Percentiles rank a stretch among this genome's conserved stretches.
These are phyloP conservation scores for Leccinum griseonigrum DNA, from an alignment of 1,284 basidiomycete genomes.

Conservation along the genomic window DNA sequence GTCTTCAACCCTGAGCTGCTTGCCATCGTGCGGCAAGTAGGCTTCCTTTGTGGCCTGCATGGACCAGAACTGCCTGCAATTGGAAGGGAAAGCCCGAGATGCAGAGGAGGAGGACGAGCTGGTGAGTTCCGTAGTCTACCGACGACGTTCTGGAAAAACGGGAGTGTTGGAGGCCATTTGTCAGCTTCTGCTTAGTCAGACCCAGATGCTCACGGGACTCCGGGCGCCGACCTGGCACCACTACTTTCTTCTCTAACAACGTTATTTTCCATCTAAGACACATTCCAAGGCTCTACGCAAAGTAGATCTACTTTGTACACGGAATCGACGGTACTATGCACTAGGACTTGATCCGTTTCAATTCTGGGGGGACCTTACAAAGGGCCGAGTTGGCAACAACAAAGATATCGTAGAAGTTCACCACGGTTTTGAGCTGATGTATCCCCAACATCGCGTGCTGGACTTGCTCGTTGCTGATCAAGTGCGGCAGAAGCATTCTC, in stretches of 20 bases:
- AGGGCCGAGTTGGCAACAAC: conserved; percentile 13
- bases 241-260: too few relatives aligned
- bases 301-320: too few relatives aligned
- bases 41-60: conserved; percentile 19
- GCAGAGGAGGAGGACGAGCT: background rate
- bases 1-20: conserved; percentile 58
- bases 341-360: conserved; percentile 37
- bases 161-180: conserved; percentile 5
- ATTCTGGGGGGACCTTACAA: conserved; percentile 26
- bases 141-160: background rate
- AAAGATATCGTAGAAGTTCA: conserved; percentile 24
- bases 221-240: too few relatives aligned
- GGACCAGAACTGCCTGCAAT: conserved; percentile 8
- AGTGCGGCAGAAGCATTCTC: conserved; percentile 13
- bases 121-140: conserved; percentile 7
- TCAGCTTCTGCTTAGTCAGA: conserved; percentile 23
- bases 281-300: too few relatives aligned
- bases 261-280: too few relatives aligned
- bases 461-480: conserved; percentile 28
- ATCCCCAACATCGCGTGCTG: conserved; percentile 31
- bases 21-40: conserved; percentile 19
- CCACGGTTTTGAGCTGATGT: conserved; percentile 31
- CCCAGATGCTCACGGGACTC: background rate
- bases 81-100: background rate
- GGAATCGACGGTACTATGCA: too few relatives aligned